phyloP scores from a whole-genome alignment of 768 basidiomycete genomes.

The Pisolithus marmoratus region DNA sequence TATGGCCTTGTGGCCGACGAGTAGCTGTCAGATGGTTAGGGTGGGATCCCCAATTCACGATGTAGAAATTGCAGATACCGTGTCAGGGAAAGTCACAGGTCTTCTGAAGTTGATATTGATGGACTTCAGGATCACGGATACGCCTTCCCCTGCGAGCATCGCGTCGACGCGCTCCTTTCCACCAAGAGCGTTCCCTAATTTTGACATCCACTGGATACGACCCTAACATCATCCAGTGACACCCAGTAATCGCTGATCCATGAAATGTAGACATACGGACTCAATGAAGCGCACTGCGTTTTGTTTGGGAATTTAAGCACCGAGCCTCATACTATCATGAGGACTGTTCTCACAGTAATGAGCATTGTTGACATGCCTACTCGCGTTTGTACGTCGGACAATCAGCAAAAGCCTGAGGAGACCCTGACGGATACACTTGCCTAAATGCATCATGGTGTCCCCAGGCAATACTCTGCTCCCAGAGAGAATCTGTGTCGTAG shows the following conservation, averaged over 20 bases:
- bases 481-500: constrained; percentile 62
- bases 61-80: constrained; percentile 37
- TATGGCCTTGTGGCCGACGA: constrained; percentile 57
- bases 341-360: constrained; percentile 49
- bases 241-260: too few species aligned
- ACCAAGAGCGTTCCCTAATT: constrained; percentile 53
- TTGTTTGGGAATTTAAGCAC: background rate
- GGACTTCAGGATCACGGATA: constrained; percentile 73
- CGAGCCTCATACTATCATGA: background rate
- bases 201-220: constrained; percentile 62
- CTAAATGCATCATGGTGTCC: constrained; percentile 76
- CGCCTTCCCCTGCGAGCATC: constrained; percentile 57
- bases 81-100: constrained; percentile 74
- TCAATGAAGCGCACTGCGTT: constrained; percentile 62
- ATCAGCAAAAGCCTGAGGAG: background rate
- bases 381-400: background rate
- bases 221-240: constrained; percentile 35
- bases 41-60: constrained; percentile 1
- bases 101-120: constrained; percentile 60
- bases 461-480: constrained; percentile 76
- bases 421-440: constrained; percentile 35
- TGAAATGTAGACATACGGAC: constrained; percentile 40
- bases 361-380: constrained; percentile 75
- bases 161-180: constrained; percentile 49
- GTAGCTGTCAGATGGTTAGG: constrained; percentile 35